Conservation (phyloP, 2,329 filamentous ascomycete species). For the Scytalidium sp. region DNA sequence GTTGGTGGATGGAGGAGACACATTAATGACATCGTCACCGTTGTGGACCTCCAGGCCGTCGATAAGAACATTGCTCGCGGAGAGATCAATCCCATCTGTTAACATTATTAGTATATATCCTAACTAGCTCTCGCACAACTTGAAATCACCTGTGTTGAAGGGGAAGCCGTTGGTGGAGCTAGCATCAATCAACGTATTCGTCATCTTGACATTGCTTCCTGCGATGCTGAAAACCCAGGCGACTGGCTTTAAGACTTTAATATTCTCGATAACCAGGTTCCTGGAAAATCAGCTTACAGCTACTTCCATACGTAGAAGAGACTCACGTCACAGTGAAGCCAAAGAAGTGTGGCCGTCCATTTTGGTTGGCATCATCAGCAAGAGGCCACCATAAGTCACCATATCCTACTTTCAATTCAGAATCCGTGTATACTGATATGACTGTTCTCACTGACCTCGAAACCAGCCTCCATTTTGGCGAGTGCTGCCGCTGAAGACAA, state of each 20-base stretch:
- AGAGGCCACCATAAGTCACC: constrained; percentile 19
- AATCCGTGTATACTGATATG: background rate
- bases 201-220: constrained; percentile 18
- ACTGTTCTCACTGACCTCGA: constrained; percentile 6
- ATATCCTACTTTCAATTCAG: constrained; percentile 3
- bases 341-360: constrained; percentile 19
- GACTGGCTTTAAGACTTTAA: constrained; percentile 20
- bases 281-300: background rate
- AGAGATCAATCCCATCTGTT: constrained; percentile 17
- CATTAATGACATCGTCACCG: constrained; percentile 20
- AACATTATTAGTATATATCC: background rate
- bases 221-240: constrained; percentile 19
- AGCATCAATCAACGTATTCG: constrained; percentile 17
- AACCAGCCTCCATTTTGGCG: constrained; percentile 13
- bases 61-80: constrained; percentile 16
- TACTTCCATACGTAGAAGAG: background rate
- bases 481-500: constrained; percentile 3
- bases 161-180: constrained; percentile 15
- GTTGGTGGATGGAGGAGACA: constrained; percentile 17
- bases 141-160: constrained; percentile 16
- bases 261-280: constrained; percentile 11
- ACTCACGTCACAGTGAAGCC: constrained; percentile 11
- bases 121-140: too few relatives aligned
- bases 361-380: constrained; percentile 8
- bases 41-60: constrained; percentile 19